Evolutionary conservation across 2,329 filamentous ascomycete species (phyloP).

Genomic region (Sclerotiophoma versabilis): DNA sequence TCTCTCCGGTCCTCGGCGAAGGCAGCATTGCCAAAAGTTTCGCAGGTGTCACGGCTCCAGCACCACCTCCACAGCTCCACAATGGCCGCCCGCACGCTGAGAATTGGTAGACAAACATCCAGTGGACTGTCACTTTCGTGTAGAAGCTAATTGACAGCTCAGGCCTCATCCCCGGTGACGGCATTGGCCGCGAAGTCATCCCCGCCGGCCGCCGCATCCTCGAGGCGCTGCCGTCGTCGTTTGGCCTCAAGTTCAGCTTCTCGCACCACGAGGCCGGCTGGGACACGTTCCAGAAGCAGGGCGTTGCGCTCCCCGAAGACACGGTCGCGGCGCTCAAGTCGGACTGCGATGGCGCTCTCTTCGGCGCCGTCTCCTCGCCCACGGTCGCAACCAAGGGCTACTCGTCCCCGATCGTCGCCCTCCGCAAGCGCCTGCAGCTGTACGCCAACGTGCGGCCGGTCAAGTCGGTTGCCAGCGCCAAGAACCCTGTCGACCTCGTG

Average conservation of each 20-base stretch:
- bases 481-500: constrained; percentile 84
- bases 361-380: constrained; percentile 92
- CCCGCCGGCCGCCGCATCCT: constrained; percentile 89
- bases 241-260: constrained; percentile 93
- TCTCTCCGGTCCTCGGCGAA: constrained; percentile 8
- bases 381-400: constrained; percentile 91
- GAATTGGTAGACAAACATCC: constrained; percentile 31
- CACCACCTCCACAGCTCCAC: constrained; percentile 21
- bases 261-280: constrained; percentile 92
- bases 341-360: constrained; percentile 95
- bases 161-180: constrained; percentile 97
- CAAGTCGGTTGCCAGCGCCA: constrained; percentile 75
- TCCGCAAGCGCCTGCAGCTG: constrained; percentile 92
- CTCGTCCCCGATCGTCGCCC: constrained; percentile 93
- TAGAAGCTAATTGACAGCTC: constrained; percentile 12
- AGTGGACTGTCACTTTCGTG: neutral
- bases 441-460: constrained; percentile 98
- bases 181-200: constrained; percentile 98
- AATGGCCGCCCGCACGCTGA: constrained; percentile 43
- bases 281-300: constrained; percentile 90
- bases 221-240: constrained; percentile 89
- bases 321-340: constrained; percentile 88
- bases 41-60: neutral
- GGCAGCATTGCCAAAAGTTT: constrained; percentile 24
- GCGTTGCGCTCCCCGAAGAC: constrained; percentile 84